A percentile compares a stretch with the other conserved stretches of the same genome.
phyloP scores from a whole-genome alignment of 306 rosid species.

The Astragalus membranaceus region DNA sequence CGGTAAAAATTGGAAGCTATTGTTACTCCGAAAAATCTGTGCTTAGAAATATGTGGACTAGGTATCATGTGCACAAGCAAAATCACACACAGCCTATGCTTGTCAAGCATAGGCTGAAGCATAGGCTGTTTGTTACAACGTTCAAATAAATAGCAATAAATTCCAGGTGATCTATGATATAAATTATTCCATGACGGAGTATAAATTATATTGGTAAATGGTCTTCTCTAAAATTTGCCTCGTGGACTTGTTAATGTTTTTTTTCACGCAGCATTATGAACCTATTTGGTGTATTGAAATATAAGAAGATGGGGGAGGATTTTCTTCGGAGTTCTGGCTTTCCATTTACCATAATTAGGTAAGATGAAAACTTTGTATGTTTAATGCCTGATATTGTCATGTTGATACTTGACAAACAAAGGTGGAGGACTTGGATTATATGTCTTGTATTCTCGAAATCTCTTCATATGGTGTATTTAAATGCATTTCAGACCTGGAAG shows the following conservation, averaged over 20 bases:
- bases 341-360: slow-evolving; percentile 95
- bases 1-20: neutral
- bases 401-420: neutral
- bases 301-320: slow-evolving; percentile 93
- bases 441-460: neutral
- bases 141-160: neutral
- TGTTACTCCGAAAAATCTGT: neutral
- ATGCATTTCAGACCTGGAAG: slow-evolving; percentile 69
- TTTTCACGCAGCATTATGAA: slow-evolving; percentile 62
- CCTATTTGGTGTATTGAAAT: slow-evolving; percentile 91
- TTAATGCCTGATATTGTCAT: neutral
- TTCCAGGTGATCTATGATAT: neutral
- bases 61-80: neutral
- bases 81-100: too few relatives aligned
- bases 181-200: neutral
- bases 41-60: neutral
- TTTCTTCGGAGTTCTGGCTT: slow-evolving; percentile 71
- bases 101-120: neutral
- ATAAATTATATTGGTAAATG: neutral
- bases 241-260: neutral
- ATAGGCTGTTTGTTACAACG: neutral
- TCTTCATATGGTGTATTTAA: slow-evolving; percentile 10
- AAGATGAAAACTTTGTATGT: slow-evolving; percentile 4
- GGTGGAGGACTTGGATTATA: neutral
- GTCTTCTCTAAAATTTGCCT: neutral